These are phyloP conservation scores for Bipolaris cookei DNA, from an alignment of 2,329 filamentous ascomycete genomes.

Conservation along the genomic window DNA sequence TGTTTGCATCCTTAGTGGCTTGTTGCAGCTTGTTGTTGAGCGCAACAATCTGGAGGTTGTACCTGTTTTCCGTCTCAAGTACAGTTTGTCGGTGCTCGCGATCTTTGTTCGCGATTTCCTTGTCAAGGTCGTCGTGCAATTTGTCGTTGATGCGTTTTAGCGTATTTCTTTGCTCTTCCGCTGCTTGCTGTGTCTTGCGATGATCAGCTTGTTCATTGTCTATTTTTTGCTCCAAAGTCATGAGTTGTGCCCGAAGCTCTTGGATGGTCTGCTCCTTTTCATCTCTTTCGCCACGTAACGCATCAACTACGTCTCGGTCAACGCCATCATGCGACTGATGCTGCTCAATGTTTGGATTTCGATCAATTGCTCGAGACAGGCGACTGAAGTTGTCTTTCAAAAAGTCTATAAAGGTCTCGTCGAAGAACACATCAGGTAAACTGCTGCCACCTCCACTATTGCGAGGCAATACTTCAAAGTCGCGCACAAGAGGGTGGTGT, in stretches of 20 bases:
- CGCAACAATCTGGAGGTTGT: constrained; percentile 51
- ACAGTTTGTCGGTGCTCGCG: constrained; percentile 42
- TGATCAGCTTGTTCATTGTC: constrained; percentile 78
- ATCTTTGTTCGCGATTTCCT: constrained; percentile 63
- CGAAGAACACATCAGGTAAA: constrained; percentile 83
- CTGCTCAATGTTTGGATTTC: constrained; percentile 86
- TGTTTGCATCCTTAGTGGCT: constrained; percentile 34
- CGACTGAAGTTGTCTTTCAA: constrained; percentile 95
- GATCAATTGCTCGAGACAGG: constrained; percentile 82
- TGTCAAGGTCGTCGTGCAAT: constrained; percentile 72
- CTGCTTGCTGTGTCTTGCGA: constrained; percentile 63
- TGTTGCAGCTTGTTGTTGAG: constrained; percentile 48
- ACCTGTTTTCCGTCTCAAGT: constrained; percentile 56
- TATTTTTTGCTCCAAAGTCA: constrained; percentile 63
- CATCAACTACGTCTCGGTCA: constrained; percentile 91
- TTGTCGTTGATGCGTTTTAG: constrained; percentile 73
- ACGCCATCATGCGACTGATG: constrained; percentile 87
- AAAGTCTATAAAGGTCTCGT: constrained; percentile 86
- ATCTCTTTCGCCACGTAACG: constrained; percentile 76
- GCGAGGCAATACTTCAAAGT: constrained; percentile 86
- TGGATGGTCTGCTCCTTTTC: constrained; percentile 70
- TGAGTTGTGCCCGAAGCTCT: constrained; percentile 62
- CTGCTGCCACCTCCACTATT: constrained; percentile 57
- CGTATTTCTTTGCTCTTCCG: constrained; percentile 55
- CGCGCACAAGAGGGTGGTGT: constrained; percentile 77